phyloP scores from a whole-genome alignment of 2,329 filamentous ascomycete genomes.

The Calonectria ilicicola region DNA sequence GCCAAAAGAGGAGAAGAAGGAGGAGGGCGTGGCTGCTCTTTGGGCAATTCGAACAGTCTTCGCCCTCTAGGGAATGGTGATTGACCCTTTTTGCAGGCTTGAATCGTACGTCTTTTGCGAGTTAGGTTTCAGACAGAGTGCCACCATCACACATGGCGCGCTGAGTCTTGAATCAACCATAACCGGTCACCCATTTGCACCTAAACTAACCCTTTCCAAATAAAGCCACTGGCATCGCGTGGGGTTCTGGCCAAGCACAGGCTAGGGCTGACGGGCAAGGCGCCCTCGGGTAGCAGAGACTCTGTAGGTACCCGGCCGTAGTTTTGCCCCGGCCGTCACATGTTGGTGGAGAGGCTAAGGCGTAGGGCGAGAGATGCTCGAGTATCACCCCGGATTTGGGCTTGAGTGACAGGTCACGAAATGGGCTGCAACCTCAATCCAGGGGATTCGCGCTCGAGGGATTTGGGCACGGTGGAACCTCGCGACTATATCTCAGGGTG shows the following conservation, averaged over 20 bases:
- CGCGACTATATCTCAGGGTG: slow-evolving; percentile 11
- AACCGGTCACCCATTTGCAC: background rate
- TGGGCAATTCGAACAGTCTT: background rate
- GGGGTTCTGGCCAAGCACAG: slow-evolving; percentile 31
- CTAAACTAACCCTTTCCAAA: background rate
- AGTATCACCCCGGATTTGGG: slow-evolving; percentile 40
- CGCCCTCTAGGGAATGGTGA: background rate
- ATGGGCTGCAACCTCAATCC: slow-evolving; percentile 19
- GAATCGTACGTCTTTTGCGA: background rate
- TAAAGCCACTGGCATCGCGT: slow-evolving; percentile 23
- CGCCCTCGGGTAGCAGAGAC: slow-evolving; percentile 9
- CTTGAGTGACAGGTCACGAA: slow-evolving; percentile 30
- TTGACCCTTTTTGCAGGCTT: background rate
- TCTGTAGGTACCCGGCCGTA: slow-evolving; percentile 38
- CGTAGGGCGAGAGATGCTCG: slow-evolving; percentile 1
- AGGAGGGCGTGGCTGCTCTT: background rate
- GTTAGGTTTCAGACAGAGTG: slow-evolving; percentile 4
- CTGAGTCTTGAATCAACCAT: background rate
- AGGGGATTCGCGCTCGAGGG: slow-evolving; percentile 10
- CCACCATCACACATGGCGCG: background rate
- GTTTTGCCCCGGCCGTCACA: slow-evolving; percentile 36
- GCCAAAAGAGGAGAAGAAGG: no score
- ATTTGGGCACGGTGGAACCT: slow-evolving; percentile 24
- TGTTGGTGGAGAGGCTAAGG: slow-evolving; percentile 36
- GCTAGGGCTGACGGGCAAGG: slow-evolving; percentile 38